These are phyloP conservation scores for Tricholomella constricta DNA, from an alignment of 768 basidiomycete genomes.

Conservation along the genomic window DNA sequence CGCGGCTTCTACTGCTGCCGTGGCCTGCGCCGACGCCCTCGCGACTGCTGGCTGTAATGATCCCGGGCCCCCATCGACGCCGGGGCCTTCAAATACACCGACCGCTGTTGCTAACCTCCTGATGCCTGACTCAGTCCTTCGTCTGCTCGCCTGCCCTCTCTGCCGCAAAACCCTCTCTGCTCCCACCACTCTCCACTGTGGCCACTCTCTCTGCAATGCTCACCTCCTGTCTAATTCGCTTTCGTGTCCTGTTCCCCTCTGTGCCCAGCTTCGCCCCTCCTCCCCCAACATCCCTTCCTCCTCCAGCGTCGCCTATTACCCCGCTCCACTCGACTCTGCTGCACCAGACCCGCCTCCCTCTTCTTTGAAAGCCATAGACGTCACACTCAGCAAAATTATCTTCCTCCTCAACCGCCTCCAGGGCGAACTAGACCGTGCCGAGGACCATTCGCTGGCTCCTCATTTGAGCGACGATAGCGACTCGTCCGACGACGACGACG, in stretches of 20 bases:
- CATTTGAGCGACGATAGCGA: conserved; percentile 26
- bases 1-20: too few relatives aligned
- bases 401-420: conserved; percentile 34
- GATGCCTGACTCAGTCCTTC: conserved; percentile 19
- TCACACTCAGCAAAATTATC: conserved; percentile 60
- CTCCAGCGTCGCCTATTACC: conserved; percentile 34
- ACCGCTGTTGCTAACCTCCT: background rate
- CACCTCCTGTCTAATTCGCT: conserved; percentile 38
- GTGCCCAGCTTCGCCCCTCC: conserved; percentile 23
- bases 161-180: conserved; percentile 57
- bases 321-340: conserved; percentile 28
- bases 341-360: conserved; percentile 11
- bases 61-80: conserved; percentile 13
- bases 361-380: conserved; percentile 41
- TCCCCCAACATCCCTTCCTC: conserved; percentile 44
- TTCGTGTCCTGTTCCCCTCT: conserved; percentile 36
- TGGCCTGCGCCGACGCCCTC: too few relatives aligned
- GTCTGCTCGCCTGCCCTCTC: conserved; percentile 46
- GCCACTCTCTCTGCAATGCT: conserved; percentile 76
- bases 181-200: conserved; percentile 78
- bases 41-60: too few relatives aligned
- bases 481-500: conserved; percentile 12
- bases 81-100: conserved; percentile 3
- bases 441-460: conserved; percentile 7
- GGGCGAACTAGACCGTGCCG: background rate